Evolutionary conservation across 768 basidiomycete genomes (phyloP).

Genomic region (Chiua virens): DNA sequence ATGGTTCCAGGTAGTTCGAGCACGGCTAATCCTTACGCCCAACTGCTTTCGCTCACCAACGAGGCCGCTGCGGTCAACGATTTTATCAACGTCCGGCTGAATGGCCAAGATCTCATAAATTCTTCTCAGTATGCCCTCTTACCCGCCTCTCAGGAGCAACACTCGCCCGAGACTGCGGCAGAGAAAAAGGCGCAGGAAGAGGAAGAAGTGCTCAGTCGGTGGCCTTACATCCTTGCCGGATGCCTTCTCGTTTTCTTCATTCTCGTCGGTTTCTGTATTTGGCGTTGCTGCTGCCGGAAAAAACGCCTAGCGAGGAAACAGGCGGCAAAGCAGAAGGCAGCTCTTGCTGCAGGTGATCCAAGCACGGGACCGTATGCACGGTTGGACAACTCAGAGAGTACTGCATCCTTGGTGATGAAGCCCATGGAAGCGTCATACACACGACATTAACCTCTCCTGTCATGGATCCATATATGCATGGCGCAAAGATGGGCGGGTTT

Average conservation of each 20-base stretch:
- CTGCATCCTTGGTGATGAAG: conserved; percentile 30
- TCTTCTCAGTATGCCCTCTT: conserved; percentile 59
- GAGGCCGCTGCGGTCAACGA: conserved; percentile 54
- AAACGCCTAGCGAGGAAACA: conserved; percentile 30
- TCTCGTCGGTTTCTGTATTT: conserved; percentile 49
- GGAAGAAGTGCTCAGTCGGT: conserved; percentile 64
- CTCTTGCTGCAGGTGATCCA: not conserved
- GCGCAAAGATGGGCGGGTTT: not conserved
- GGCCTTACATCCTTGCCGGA: conserved; percentile 71
- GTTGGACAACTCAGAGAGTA: conserved; percentile 27
- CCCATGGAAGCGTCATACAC: conserved; percentile 25
- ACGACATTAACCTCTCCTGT: conserved; percentile 1
- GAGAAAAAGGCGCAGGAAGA: conserved; percentile 69
- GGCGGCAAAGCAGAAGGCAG: conserved; percentile 19
- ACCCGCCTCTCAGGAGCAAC: conserved; percentile 54
- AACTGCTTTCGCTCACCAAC: conserved; percentile 63
- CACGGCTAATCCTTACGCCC: conserved; percentile 62
- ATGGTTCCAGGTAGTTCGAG: conserved; percentile 54
- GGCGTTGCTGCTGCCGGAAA: conserved; percentile 58
- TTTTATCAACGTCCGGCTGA: conserved; percentile 62
- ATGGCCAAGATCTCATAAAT: conserved; percentile 56
- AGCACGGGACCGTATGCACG: conserved; percentile 21
- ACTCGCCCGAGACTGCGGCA: conserved; percentile 60
- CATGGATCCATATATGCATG: not conserved
- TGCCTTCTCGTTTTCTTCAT: conserved; percentile 51